Conservation (phyloP, 2,329 filamentous ascomycete genomes). For the Penicillium sp. region DNA sequence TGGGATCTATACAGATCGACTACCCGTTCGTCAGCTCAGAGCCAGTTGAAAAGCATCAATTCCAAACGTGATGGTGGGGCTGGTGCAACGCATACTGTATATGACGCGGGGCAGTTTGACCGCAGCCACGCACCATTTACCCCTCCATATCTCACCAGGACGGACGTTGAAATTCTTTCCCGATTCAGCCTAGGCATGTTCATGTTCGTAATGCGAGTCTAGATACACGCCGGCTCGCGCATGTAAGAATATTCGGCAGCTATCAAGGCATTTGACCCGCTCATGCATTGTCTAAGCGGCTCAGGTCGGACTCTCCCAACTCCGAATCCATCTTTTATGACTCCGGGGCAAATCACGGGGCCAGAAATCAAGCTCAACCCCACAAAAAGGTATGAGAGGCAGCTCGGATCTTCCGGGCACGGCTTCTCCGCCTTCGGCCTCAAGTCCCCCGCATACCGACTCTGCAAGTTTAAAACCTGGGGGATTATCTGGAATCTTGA, state of each 20-base stretch:
- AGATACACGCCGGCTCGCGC: no score
- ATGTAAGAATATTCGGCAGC: not conserved
- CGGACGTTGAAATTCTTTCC: not conserved
- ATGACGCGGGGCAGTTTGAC: not conserved
- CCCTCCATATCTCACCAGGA: not conserved
- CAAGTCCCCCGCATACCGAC: slow-evolving; percentile 15
- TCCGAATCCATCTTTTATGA: not conserved
- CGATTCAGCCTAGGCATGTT: not conserved
- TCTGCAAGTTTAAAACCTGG: slow-evolving; percentile 4
- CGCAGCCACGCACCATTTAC: not conserved
- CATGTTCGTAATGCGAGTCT: not conserved
- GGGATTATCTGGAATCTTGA: not conserved
- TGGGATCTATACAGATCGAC: not conserved
- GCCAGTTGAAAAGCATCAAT: not conserved
- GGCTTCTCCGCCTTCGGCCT: slow-evolving; percentile 19
- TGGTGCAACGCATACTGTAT: not conserved
- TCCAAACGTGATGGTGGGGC: not conserved
- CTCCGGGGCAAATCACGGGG: not conserved
- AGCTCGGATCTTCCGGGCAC: slow-evolving; percentile 22
- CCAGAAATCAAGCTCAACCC: not conserved
- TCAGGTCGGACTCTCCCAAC: not conserved
- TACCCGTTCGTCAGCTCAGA: not conserved
- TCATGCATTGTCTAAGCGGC: not conserved
- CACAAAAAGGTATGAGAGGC: not conserved
- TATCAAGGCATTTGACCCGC: not conserved